phyloP scores from a whole-genome alignment of 1,284 basidiomycete genomes.

The Dichomitus squalens region DNA sequence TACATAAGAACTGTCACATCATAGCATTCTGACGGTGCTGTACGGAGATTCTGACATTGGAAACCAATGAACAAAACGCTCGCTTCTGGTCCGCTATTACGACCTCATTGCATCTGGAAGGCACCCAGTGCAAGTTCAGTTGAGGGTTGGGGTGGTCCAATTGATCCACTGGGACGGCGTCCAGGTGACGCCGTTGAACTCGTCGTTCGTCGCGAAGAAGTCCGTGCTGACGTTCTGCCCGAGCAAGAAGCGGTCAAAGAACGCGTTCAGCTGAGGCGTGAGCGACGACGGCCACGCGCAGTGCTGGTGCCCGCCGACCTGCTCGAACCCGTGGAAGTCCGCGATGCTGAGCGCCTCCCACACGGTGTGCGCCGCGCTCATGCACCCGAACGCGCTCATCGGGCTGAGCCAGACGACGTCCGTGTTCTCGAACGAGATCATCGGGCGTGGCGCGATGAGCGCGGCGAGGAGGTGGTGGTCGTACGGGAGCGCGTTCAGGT shows the following conservation, averaged over 20 bases:
- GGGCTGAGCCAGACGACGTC: conserved; percentile 54
- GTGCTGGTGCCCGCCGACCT: conserved; percentile 53
- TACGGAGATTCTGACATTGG: not conserved
- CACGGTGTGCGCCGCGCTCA: conserved; percentile 49
- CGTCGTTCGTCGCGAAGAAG: conserved; percentile 47
- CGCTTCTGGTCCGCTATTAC: not conserved
- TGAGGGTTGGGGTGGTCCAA: conserved; percentile 48
- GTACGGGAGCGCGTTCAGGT: conserved; percentile 45
- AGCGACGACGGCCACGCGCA: conserved; percentile 50
- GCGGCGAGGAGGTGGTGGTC: conserved; percentile 56
- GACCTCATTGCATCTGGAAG: too few species aligned
- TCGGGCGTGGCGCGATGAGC: conserved; percentile 52
- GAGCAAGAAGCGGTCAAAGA: conserved; percentile 55
- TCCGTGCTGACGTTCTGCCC: conserved; percentile 46
- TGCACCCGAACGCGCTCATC: conserved; percentile 47
- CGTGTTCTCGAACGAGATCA: conserved; percentile 54
- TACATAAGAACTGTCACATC: not conserved
- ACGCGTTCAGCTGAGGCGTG: conserved; percentile 46
- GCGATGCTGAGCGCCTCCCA: conserved; percentile 49
- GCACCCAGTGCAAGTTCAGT: not conserved
- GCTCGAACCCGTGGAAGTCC: conserved; percentile 51
- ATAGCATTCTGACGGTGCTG: not conserved
- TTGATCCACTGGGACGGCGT: conserved; percentile 46
- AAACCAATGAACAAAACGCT: not conserved
- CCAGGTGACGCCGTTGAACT: conserved; percentile 42